Evolutionary conservation across 2,329 filamentous ascomycete species (phyloP).

Genomic region (Colletotrichum falcatum): DNA sequence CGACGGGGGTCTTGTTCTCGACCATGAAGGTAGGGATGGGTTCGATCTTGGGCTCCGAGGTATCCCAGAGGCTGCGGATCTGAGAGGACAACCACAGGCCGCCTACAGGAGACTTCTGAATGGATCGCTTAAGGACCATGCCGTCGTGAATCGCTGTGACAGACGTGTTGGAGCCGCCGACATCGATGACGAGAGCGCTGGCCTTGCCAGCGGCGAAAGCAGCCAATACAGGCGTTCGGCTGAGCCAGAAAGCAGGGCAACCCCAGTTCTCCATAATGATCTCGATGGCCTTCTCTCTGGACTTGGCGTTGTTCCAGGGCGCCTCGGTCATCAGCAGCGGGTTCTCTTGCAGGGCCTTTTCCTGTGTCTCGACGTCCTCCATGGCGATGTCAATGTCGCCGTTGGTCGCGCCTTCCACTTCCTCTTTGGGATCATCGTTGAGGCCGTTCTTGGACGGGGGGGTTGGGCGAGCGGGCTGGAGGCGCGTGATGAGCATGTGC

Average conservation of each 20-base stretch:
- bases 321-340: slow-evolving; percentile 94
- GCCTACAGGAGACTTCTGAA: slow-evolving; percentile 86
- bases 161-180: slow-evolving; percentile 88
- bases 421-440: slow-evolving; percentile 73
- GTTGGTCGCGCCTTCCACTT: slow-evolving; percentile 70
- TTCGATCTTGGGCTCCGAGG: slow-evolving; percentile 75
- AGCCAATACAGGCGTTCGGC: slow-evolving; percentile 87
- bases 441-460: slow-evolving; percentile 81
- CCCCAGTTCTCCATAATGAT: slow-evolving; percentile 98
- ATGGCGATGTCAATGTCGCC: slow-evolving; percentile 71
- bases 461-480: slow-evolving; percentile 81
- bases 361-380: slow-evolving; percentile 65
- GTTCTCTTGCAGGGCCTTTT: slow-evolving; percentile 88
- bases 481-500: slow-evolving; percentile 86
- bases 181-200: slow-evolving; percentile 90
- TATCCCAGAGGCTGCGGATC: slow-evolving; percentile 82
- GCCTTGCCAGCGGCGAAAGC: slow-evolving; percentile 95
- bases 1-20: slow-evolving; percentile 87
- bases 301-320: slow-evolving; percentile 89
- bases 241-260: slow-evolving; percentile 93
- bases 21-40: slow-evolving; percentile 89
- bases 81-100: slow-evolving; percentile 93
- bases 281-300: slow-evolving; percentile 93
- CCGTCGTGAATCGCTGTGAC: slow-evolving; percentile 95
- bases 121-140: slow-evolving; percentile 90